A percentile compares a stretch with the other conserved stretches of the same genome.
phyloP scores from a whole-genome alignment of 2,329 filamentous ascomycete species.

The Colletotrichum sp. region DNA sequence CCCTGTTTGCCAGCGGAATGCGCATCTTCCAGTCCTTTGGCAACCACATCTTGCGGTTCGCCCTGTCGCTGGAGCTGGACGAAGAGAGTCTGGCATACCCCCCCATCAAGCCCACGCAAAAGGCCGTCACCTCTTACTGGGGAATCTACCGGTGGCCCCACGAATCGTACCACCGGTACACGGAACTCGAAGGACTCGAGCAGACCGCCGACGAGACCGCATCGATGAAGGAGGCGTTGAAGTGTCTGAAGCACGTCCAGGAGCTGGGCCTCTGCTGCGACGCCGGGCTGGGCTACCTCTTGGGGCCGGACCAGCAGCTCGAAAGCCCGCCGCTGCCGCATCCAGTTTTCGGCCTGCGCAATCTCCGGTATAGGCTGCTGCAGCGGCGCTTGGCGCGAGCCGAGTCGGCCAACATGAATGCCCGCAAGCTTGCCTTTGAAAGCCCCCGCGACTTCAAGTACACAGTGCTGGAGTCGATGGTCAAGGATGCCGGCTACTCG shows the following conservation, averaged over 20 bases:
- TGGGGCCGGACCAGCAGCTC: constrained; percentile 62
- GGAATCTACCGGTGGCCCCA: constrained; percentile 70
- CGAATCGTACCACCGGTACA: constrained; percentile 62
- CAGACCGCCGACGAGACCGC: constrained; percentile 67
- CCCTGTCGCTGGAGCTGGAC: constrained; percentile 72
- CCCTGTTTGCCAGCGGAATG: constrained; percentile 53
- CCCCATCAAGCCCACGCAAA: constrained; percentile 60
- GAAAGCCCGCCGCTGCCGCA: constrained; percentile 43
- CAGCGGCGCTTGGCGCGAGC: neutral
- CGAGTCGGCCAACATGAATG: constrained; percentile 20
- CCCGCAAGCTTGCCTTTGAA: constrained; percentile 26
- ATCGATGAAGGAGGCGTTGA: constrained; percentile 66
- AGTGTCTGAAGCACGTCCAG: constrained; percentile 56
- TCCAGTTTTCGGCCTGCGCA: constrained; percentile 36
- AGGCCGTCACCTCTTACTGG: constrained; percentile 64
- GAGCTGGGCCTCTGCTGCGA: constrained; percentile 73
- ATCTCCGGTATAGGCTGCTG: constrained; percentile 12
- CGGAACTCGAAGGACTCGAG: constrained; percentile 64
- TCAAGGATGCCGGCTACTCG: constrained; percentile 38
- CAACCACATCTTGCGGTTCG: constrained; percentile 65
- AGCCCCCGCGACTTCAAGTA: constrained; percentile 33
- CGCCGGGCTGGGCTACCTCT: constrained; percentile 71
- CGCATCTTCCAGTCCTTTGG: constrained; percentile 67
- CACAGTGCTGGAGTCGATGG: constrained; percentile 40
- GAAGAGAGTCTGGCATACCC: constrained; percentile 55